These are phyloP conservation scores for Albugo candida DNA, from an alignment of 352 stramenopile genomes.

Conservation along the genomic window DNA sequence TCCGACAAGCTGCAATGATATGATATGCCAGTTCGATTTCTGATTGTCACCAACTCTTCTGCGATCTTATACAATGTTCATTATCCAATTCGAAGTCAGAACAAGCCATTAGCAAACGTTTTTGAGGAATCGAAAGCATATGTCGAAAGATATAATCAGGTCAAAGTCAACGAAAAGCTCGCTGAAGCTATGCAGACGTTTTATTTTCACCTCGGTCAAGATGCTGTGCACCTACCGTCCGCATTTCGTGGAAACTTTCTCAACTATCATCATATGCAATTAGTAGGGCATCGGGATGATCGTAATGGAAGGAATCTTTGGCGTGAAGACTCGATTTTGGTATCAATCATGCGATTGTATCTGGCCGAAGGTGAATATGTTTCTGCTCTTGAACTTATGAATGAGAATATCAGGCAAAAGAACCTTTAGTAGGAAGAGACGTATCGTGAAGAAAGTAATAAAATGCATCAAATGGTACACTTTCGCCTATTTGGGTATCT, in stretches of 20 bases:
- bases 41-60: too few species aligned
- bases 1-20: too few species aligned
- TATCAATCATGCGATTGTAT: constrained; percentile 35
- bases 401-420: background rate
- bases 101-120: constrained; percentile 28
- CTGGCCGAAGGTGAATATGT: constrained; percentile 17
- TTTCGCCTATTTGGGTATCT: constrained; percentile 26
- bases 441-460: too few species aligned
- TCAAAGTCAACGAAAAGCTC: constrained; percentile 2
- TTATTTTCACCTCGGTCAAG: constrained; percentile 51
- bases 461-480: constrained; percentile 16
- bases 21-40: too few species aligned
- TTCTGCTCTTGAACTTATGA: constrained; percentile 25
- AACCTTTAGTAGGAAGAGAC: too few species aligned
- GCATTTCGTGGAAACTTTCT: constrained; percentile 18
- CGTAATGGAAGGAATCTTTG: background rate
- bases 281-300: constrained; percentile 8
- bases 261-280: constrained; percentile 30
- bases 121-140: constrained; percentile 25
- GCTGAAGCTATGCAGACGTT: constrained; percentile 46
- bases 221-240: constrained; percentile 14
- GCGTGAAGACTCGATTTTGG: background rate
- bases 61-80: constrained; percentile 17
- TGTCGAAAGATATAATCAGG: constrained; percentile 16
- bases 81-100: constrained; percentile 19